Evolutionary conservation across 768 basidiomycete genomes (phyloP).

Genomic region (Trametes meyenii): DNA sequence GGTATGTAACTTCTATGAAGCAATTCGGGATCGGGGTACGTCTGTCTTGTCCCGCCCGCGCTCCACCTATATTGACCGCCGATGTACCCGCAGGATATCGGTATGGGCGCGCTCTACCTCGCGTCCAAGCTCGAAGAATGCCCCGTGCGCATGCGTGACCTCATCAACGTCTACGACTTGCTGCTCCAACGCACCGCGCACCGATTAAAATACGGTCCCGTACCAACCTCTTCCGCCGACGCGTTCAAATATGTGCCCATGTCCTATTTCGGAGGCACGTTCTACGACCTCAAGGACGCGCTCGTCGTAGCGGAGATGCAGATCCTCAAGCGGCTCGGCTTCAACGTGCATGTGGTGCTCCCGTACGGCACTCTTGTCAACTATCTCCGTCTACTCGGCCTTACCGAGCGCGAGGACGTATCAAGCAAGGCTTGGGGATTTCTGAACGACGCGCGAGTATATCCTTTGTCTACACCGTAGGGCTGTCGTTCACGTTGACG

Average conservation of each 20-base stretch:
- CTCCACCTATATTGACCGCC: not conserved
- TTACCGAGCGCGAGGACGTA: slow-evolving; percentile 69
- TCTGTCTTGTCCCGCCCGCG: slow-evolving; percentile 9
- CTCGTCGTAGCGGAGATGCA: slow-evolving; percentile 97
- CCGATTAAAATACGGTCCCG: slow-evolving; percentile 30
- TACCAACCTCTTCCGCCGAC: slow-evolving; percentile 38
- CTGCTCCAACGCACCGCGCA: slow-evolving; percentile 77
- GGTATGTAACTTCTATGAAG: slow-evolving; percentile 93
- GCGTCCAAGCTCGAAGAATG: slow-evolving; percentile 91
- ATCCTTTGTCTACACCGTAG: slow-evolving; percentile 1
- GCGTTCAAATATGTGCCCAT: slow-evolving; percentile 75
- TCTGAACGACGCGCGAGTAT: slow-evolving; percentile 89
- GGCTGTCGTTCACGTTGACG: slow-evolving; percentile 20
- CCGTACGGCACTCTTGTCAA: slow-evolving; percentile 95
- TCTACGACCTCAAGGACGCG: slow-evolving; percentile 94
- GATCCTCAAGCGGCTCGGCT: slow-evolving; percentile 91
- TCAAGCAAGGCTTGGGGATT: slow-evolving; percentile 90
- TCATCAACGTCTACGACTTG: slow-evolving; percentile 93
- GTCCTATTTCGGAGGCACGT: slow-evolving; percentile 86
- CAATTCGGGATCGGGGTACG: slow-evolving; percentile 92
- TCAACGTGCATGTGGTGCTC: slow-evolving; percentile 90
- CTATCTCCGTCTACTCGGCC: slow-evolving; percentile 88
- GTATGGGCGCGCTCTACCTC: slow-evolving; percentile 42
- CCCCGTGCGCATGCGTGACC: slow-evolving; percentile 87
- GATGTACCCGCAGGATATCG: slow-evolving; percentile 53